Evolutionary conservation across 164 flowering plant species (phyloP), one percentile per base, ranked within the genome.

Genomic region (Chimonanthus praecox): DNA sequence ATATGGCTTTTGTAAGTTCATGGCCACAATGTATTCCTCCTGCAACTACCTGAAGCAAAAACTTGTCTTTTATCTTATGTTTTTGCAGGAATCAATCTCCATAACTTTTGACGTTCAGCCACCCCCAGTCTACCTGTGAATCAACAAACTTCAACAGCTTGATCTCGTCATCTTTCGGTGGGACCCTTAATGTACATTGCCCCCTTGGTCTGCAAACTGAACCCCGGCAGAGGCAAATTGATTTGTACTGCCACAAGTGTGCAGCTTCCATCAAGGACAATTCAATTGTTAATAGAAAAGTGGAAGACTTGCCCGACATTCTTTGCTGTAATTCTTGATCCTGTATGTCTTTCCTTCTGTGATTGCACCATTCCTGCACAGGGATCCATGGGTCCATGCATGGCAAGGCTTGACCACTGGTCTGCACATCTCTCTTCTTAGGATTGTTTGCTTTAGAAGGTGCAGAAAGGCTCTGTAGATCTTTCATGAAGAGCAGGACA

Each of bases 121-220:
- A 72, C 3, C 91, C 96, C 79, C 78, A 86, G 74, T 90, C 92
- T 49, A 95, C 95, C 79, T 91, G 92, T 70, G 80, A 80, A 84
- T 82, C 92, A 16, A 92, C 94, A 79, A 86, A 92, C 76, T 90
- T 93, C 75, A 92, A 70, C 48, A 90, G 77, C 85, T 80, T 94
- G 62, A 92, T 92, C 50, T 91, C 95, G 48, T 88, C 97, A 64
- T 90, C 99, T 72, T 82, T 82, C 74, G 92, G 76, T 58, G 95
- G 90, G 0, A 90, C 82, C 7, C 95, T 95, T 72, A 94, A 92
- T 49, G 97, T 91, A 82, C 97, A 92, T 72, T 89, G 97, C 1
- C 95, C 97, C 80, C 92, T 86, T 49, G 96, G 97, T 1, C 83
- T 87, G 84, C 99, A 94, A 6, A 47, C 99, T 97, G 81, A 94